phyloP scores from a whole-genome alignment of 768 basidiomycete genomes.

The Phanerochaete carnosa region DNA sequence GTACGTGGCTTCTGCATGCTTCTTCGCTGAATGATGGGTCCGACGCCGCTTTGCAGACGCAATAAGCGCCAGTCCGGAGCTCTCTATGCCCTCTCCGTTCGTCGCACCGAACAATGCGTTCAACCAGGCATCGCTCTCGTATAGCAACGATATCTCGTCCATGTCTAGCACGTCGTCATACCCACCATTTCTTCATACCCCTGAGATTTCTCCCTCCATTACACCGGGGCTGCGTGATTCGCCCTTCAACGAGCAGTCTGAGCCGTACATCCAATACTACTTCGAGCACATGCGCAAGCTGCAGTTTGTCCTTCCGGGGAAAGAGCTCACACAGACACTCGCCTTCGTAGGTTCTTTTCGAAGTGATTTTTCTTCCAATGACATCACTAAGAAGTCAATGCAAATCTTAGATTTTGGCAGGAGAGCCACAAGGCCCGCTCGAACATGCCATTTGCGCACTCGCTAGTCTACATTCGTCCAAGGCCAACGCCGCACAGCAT shows the following conservation, averaged over 20 bases:
- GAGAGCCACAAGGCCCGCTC: slow-evolving; percentile 68
- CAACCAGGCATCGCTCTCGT: background rate
- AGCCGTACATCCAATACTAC: slow-evolving; percentile 64
- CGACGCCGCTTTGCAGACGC: background rate
- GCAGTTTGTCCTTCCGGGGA: slow-evolving; percentile 64
- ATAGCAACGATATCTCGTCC: background rate
- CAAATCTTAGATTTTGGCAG: slow-evolving; percentile 45
- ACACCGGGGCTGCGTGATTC: slow-evolving; percentile 30
- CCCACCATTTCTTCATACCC: background rate
- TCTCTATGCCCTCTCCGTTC: slow-evolving; percentile 20
- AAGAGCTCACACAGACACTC: slow-evolving; percentile 58
- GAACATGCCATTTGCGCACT: slow-evolving; percentile 76
- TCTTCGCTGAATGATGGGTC: background rate
- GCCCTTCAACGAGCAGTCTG: slow-evolving; percentile 34
- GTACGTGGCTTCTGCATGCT: slow-evolving; percentile 10
- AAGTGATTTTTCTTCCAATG: background rate
- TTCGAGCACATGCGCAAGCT: slow-evolving; percentile 68
- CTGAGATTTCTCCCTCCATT: slow-evolving; percentile 17
- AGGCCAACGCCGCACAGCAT: background rate
- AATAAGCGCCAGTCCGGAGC: slow-evolving; percentile 2
- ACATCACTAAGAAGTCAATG: slow-evolving; percentile 14
- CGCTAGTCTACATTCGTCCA: slow-evolving; percentile 56
- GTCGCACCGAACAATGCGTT: slow-evolving; percentile 3
- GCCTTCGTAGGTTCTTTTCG: slow-evolving; percentile 49
- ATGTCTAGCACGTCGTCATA: background rate